Evolutionary conservation across 441 rosid species (phyloP), one percentile per base, ranked within the genome.

Genomic region (Aleurites moluccanus): DNA sequence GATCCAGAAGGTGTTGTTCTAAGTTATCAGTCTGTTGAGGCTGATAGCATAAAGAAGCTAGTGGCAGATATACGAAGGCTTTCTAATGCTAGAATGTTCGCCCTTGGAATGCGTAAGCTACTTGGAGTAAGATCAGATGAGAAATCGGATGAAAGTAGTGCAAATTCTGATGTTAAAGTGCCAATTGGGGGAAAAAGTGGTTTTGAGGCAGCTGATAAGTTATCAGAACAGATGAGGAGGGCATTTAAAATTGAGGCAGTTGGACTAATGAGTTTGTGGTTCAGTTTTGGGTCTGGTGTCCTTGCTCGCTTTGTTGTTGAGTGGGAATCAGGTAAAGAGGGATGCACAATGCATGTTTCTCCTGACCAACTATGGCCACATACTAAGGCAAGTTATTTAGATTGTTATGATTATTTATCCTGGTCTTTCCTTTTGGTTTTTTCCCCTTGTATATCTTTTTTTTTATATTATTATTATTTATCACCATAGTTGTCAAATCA

Each of bases 291-390:
- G 62, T 84, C 99, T 35, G 92, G 92, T 40, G 85, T 89, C 69
- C 88, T 92, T 27, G 98, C 97, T 45, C 96, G 98, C 67, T 94
- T 96, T 86, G 97, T 94, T 85, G 98, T 96, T 68, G 98, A 96
- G 83, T 96, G 99, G 99, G 98, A 94, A 84, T 87, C 97, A 14
- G 94, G 92, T 81, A 96, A 88, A 84, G 97, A 96, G 80, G 98
- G 98, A 78, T 96, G 99, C 86, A 96, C 99, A 33, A 92, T 94
- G 98, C 99, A 92, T 81, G 99, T 96, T 82, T 94, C 98, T 78
- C 99, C 99, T 11, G 98, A 96, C 74, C 98, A 94, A 83, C 96
- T 88, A 75, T 96, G 99, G 99, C 99, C 98, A 33, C 99, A 96
- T 80, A 96, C 99, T 8, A 94, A 94, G 96, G 99, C 89, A 64